These are phyloP conservation scores for Oryza glaberrima DNA, from an alignment of 176 grass and related monocot genomes.

Conservation along the genomic window DNA sequence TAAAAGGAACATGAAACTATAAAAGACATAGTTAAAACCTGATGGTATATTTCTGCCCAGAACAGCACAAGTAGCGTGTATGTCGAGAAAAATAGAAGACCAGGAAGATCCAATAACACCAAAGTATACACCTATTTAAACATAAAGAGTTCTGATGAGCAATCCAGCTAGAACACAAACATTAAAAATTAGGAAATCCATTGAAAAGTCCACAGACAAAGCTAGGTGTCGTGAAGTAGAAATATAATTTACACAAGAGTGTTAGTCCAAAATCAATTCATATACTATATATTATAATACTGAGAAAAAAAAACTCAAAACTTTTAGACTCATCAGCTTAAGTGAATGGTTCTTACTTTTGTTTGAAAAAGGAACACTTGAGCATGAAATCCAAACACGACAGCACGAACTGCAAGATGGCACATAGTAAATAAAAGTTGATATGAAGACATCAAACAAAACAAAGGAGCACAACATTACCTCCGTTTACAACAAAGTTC, in stretches of 20 bases:
- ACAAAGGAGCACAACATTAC: slow-evolving; percentile 43
- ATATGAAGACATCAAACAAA: slow-evolving; percentile 5
- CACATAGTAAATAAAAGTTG: slow-evolving; percentile 30
- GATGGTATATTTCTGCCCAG: slow-evolving; percentile 99
- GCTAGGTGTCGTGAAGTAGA: not conserved
- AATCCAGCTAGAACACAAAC: slow-evolving; percentile 16
- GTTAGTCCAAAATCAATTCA: slow-evolving; percentile 18
- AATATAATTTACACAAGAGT: slow-evolving; percentile 1
- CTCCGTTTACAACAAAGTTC: slow-evolving; percentile 89
- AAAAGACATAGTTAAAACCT: slow-evolving; percentile 51
- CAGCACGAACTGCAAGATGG: slow-evolving; percentile 63
- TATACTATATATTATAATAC: not conserved
- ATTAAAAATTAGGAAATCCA: not conserved
- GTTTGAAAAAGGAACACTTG: slow-evolving; percentile 64
- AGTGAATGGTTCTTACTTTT: slow-evolving; percentile 55
- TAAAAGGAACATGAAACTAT: not conserved
- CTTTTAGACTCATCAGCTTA: slow-evolving; percentile 24
- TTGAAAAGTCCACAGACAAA: not conserved
- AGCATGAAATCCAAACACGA: slow-evolving; percentile 77
- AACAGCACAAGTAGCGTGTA: slow-evolving; percentile 93
- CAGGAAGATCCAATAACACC: slow-evolving; percentile 73
- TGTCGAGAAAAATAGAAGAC: slow-evolving; percentile 90
- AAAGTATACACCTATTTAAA: slow-evolving; percentile 69
- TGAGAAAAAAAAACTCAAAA: not conserved
- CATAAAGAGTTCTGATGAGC: slow-evolving; percentile 13